A percentile compares a stretch with the other conserved stretches of the same genome.
phyloP scores from a whole-genome alignment of 2,329 filamentous ascomycete species.

The Blumeriella jaapii region DNA sequence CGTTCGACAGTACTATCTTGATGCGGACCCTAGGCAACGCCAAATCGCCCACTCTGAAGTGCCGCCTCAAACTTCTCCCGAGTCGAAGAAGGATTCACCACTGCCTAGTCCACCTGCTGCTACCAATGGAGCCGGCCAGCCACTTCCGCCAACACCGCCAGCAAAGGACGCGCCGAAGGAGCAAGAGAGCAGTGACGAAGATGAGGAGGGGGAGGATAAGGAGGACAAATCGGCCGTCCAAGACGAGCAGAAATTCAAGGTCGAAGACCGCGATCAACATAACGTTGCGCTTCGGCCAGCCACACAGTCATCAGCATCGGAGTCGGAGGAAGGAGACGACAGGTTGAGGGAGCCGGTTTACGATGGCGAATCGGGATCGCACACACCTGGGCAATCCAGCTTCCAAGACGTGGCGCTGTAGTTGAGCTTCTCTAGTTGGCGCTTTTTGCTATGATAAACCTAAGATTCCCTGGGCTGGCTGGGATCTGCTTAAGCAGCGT shows the following conservation, averaged over 20 bases:
- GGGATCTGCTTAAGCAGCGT: constrained; percentile 4
- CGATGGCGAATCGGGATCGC: constrained; percentile 24
- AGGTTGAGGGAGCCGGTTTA: constrained; percentile 31
- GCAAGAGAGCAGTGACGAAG: constrained; percentile 19
- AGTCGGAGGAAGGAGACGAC: constrained; percentile 26
- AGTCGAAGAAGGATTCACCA: constrained; percentile 14
- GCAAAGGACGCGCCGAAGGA: constrained; percentile 21
- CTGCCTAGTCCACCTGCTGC: constrained; percentile 15
- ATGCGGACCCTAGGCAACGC: constrained; percentile 48
- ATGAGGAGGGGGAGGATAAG: constrained; percentile 22
- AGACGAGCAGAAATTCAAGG: constrained; percentile 44
- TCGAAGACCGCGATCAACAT: constrained; percentile 44
- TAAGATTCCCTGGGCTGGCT: constrained; percentile 9
- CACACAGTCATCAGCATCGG: constrained; percentile 20
- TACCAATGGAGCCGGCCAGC: constrained; percentile 19
- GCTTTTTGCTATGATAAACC: constrained; percentile 13
- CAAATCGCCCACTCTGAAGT: constrained; percentile 18
- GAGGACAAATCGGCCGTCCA: constrained; percentile 26
- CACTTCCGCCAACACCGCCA: constrained; percentile 24
- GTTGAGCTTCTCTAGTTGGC: constrained; percentile 1
- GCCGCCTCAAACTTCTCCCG: constrained; percentile 11
- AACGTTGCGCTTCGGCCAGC: constrained; percentile 39
- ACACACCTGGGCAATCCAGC: constrained; percentile 43
- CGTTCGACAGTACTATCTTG: constrained; percentile 91
- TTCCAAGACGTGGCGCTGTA: constrained; percentile 54